phyloP scores from a whole-genome alignment of 306 rosid genomes.

The Malus domestica region ASM211411v1 NC_041792.1:22112907-22113406 shows the following conservation, averaged over 20 bases:
- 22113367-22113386: too few species aligned
- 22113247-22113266: not conserved
- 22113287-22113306: not conserved
- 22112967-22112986: too few species aligned
- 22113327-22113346: not conserved
- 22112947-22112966: not conserved
- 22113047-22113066: not conserved
- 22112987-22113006: too few species aligned
- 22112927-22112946: constrained; percentile 2
- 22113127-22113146: not conserved
- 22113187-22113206: not conserved
- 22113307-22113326: too few species aligned
- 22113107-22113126: not conserved
- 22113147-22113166: not conserved
- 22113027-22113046: not conserved
- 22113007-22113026: too few species aligned
- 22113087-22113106: not conserved
- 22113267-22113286: not conserved
- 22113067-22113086: not conserved
- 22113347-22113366: not conserved
- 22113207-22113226: not conserved
- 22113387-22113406: not conserved
- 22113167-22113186: not conserved
- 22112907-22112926: not conserved
- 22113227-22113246: not conserved